Base-by-base conservation (phyloP, 805 yeast species). In the Candida manassasensis region DNA sequence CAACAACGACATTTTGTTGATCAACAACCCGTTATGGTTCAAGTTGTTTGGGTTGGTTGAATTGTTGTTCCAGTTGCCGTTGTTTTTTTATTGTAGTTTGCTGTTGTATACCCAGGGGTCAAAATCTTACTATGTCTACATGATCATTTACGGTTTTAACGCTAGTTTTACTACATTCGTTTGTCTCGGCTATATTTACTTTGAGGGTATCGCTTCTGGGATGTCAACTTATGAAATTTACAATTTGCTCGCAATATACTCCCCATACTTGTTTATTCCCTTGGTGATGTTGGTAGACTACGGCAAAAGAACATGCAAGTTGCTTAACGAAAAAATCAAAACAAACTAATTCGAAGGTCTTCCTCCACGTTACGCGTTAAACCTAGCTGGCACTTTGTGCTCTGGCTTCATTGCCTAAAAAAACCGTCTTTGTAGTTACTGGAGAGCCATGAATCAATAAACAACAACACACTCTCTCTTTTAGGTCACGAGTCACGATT, bases 111-210 rank as follows among this genome's bases (percentile, higher is more conserved):
- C 30, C 13, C 16, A 35, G 14, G 16, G 34, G 22, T 19, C 22
- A 34, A 32, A 19, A 37, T 21, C n/a, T 35, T 36, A 28, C 42
- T 39, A 50, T 35, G 43, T 54, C 16, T 68, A 66, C 52, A 55
- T 81, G 44, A 60, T 76, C 10, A 49, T 80, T 4, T 90, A 93
- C 56, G 96, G 90, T 3, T 72, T 84, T 47, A 87, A 86, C 50
- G 97, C 97, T 0, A 63, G 81, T 3, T 63, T 83, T 34, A 87
- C 96, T 4, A 87, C 96, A 0, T 55, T 79, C 24, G 74, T 79
- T 16, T 90, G 97, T 53, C 58, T 84, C 43, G 52, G 69, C n/a
- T 71, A 75, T 46, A 69, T 80, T 11, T 47, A 47, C 13, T 19
- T 46, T 2, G 48, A 62, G 4, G 64, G 65, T 2, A 66, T 63